Conservation (phyloP, 805 yeast genomes). For the Tetrapisispora pingtungensis region DNA sequence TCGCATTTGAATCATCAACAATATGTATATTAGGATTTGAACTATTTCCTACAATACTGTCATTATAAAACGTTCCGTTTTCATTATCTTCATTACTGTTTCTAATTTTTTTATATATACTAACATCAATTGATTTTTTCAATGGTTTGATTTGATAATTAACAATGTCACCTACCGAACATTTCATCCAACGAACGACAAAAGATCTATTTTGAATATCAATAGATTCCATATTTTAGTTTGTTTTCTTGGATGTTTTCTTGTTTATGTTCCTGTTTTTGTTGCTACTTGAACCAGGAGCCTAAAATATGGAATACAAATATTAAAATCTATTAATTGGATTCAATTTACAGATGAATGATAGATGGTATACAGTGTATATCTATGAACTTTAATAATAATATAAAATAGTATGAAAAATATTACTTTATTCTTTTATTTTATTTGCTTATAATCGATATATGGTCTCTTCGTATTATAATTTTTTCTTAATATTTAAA, state of each 20-base stretch:
- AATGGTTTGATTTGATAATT: conserved; percentile 78
- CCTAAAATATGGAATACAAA: too few species aligned
- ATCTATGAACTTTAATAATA: too few species aligned
- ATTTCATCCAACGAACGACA: conserved; percentile 82
- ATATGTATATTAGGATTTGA: conserved; percentile 16
- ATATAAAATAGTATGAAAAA: too few species aligned
- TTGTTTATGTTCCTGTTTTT: too few species aligned
- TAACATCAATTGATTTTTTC: conserved; percentile 44
- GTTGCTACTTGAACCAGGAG: too few species aligned
- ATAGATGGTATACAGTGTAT: too few species aligned
- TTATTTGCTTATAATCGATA: too few species aligned
- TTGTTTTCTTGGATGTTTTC: neutral
- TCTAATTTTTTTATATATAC: conserved; percentile 27
- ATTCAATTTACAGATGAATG: too few species aligned
- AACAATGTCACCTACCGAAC: conserved; percentile 54
- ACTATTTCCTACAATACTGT: neutral
- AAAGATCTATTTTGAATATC: conserved; percentile 86
- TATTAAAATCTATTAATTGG: too few species aligned
- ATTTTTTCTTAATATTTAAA: too few species aligned
- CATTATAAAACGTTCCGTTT: conserved; percentile 6
- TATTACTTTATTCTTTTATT: too few species aligned
- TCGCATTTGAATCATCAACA: conserved; percentile 20
- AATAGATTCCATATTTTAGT: conserved; percentile 61
- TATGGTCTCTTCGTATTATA: too few species aligned
- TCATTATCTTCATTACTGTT: conserved; percentile 11